Evolutionary conservation across 1,139 yeast species (phyloP), one percentile per base, ranked within the genome.

Genomic region (Zygoascus sp.): DNA sequence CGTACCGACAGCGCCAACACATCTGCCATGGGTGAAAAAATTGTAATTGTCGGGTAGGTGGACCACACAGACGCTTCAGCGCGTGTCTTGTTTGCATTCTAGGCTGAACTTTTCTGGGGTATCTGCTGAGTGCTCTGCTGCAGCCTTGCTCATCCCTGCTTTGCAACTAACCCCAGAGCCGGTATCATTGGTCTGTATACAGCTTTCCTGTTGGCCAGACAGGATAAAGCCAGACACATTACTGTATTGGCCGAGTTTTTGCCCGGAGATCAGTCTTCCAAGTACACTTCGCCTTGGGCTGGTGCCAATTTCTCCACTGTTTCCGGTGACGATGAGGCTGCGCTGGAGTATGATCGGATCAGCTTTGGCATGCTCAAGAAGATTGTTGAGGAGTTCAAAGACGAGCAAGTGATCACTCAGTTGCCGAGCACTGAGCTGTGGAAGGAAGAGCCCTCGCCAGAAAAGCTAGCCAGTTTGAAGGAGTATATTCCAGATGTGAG

Each of bases 201-300:
- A 1, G 83, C 74, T 44, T 68, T 72, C 44, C 69, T 79, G 40
- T 67, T 80, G 25, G 68, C 74, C 19, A 67, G 69, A n/a, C 72
- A 73, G 1, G 73, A 76, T 7, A 53, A 65, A 5, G 76, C 78
- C 0, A 49, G 61, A 4, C 68, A 76, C n/a, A 74, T 83, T 52
- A 72, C 79, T 2, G 73, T 83, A 6, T 57, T 81, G 17, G 90
- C 85, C 2, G 77, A 81, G 57, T 75, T 72, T 54, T 62, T 81
- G 43, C 92, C 94, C 1, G 94, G 92, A 4, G 94, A 85, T 58
- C 81, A 77, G 55, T 77, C 86, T 3, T 75, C 76, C 51, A 70
- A 76, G 45, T 85, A 80, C 61, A 81, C 94, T 2, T 81, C 89
- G 0, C 94, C 94, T 1, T 82, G 83, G 75, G 90, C 90, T 0